phyloP scores from a whole-genome alignment of 306 rosid species.

The Medicago ruthenica region DNA sequence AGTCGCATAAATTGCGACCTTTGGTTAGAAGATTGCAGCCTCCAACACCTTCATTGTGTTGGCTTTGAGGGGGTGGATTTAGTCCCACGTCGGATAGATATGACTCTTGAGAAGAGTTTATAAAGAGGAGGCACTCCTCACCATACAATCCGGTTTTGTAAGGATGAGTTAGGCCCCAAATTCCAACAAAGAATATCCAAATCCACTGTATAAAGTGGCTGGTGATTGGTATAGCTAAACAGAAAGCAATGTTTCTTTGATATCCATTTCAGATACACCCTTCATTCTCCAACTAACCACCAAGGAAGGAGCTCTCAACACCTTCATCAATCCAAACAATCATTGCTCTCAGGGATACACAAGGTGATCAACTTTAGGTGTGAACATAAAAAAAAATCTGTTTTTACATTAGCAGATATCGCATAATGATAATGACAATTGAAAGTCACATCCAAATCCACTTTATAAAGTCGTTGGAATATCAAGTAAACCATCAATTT shows the following conservation, averaged over 20 bases:
- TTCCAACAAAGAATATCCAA: conserved; percentile 1
- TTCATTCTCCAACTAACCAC: background rate
- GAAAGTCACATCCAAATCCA: conserved; percentile 17
- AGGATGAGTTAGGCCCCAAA: too few relatives aligned
- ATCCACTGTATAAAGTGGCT: background rate
- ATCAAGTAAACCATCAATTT: background rate
- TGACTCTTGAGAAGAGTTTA: too few relatives aligned
- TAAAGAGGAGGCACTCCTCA: too few relatives aligned
- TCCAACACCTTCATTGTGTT: too few relatives aligned
- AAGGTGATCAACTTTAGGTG: background rate
- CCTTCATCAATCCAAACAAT: background rate
- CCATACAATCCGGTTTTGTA: too few relatives aligned
- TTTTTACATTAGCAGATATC: background rate
- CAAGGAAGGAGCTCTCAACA: background rate
- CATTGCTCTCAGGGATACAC: background rate
- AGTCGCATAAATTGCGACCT: too few relatives aligned
- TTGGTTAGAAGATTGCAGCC: too few relatives aligned
- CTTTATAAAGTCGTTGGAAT: background rate
- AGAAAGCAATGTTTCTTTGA: background rate
- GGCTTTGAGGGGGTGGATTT: too few relatives aligned
- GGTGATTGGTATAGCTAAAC: background rate
- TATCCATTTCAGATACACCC: background rate
- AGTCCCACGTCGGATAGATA: too few relatives aligned
- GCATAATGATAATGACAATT: background rate
- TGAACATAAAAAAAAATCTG: background rate